Conservation (phyloP, 805 yeast genomes). For the Saccharomycopsis sp. region DNA sequence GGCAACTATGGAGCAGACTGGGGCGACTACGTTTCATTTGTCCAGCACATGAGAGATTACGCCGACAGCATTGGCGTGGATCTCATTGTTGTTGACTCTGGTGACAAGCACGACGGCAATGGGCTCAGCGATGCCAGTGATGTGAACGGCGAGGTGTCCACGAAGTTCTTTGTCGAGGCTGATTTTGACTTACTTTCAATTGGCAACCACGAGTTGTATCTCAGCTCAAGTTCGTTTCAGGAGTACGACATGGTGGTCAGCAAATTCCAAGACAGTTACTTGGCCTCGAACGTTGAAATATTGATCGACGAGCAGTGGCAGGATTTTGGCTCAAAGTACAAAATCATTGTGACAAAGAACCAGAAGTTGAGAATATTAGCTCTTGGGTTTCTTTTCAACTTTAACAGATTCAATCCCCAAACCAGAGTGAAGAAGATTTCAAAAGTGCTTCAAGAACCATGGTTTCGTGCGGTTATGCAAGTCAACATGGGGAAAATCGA, state of each 20-base stretch:
- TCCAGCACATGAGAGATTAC: slow-evolving; percentile 36
- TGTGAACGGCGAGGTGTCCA: slow-evolving; percentile 61
- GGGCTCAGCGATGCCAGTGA: slow-evolving; percentile 74
- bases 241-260: slow-evolving; percentile 56
- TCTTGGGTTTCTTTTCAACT: slow-evolving; percentile 74
- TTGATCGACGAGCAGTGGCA: slow-evolving; percentile 31
- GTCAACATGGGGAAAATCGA: slow-evolving; percentile 40
- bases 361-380: slow-evolving; percentile 47
- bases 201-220: slow-evolving; percentile 88
- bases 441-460: slow-evolving; percentile 43
- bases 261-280: slow-evolving; percentile 51
- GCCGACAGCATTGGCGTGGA: slow-evolving; percentile 47
- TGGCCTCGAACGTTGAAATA: slow-evolving; percentile 60
- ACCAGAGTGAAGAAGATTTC: slow-evolving; percentile 57
- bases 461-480: slow-evolving; percentile 48
- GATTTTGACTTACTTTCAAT: slow-evolving; percentile 73
- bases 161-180: slow-evolving; percentile 50
- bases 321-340: slow-evolving; percentile 57
- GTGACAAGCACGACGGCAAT: slow-evolving; percentile 93
- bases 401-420: slow-evolving; percentile 47
- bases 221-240: slow-evolving; percentile 48
- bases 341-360: slow-evolving; percentile 56
- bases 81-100: slow-evolving; percentile 71
- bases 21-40: slow-evolving; percentile 83
- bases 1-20: slow-evolving; percentile 73